These are phyloP conservation scores for Przewalskia tangutica DNA, from an alignment of 257 asterid species.

Conservation along the genomic window DNA sequence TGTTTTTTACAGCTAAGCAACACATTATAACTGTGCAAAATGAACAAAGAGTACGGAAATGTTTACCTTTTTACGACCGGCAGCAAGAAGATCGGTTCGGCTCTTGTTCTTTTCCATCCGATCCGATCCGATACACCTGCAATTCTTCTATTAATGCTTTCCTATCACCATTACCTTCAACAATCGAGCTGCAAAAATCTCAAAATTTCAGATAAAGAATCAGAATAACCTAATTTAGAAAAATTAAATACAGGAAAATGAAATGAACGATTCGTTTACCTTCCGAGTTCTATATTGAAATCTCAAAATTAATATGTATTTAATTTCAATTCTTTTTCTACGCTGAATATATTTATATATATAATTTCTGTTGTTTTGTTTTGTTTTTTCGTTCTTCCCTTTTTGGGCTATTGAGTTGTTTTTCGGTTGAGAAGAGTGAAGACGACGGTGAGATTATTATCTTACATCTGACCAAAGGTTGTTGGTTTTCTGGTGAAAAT, in stretches of 20 bases:
- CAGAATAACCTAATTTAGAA: background rate
- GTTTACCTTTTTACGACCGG: slow-evolving; percentile 83
- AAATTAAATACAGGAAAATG: background rate
- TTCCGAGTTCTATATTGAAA: background rate
- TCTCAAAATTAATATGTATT: background rate
- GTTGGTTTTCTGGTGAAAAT: background rate
- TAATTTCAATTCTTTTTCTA: no score
- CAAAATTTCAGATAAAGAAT: background rate
- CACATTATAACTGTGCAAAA: background rate
- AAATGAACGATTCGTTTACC: background rate
- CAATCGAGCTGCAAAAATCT: no score
- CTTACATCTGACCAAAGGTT: slow-evolving; percentile 3
- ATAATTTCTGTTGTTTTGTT: background rate
- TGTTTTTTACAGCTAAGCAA: background rate
- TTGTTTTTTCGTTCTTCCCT: background rate
- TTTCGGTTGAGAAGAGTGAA: background rate
- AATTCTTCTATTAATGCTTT: slow-evolving; percentile 10
- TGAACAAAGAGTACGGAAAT: no score
- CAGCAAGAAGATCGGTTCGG: slow-evolving; percentile 84
- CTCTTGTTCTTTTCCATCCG: slow-evolving; percentile 76
- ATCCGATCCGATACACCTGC: slow-evolving; percentile 26
- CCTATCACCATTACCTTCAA: slow-evolving; percentile 24
- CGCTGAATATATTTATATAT: background rate
- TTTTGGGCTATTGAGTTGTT: background rate
- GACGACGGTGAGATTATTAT: background rate